Evolutionary conservation across 805 yeast species (phyloP).

Genomic region (Candida glaebosa): DNA sequence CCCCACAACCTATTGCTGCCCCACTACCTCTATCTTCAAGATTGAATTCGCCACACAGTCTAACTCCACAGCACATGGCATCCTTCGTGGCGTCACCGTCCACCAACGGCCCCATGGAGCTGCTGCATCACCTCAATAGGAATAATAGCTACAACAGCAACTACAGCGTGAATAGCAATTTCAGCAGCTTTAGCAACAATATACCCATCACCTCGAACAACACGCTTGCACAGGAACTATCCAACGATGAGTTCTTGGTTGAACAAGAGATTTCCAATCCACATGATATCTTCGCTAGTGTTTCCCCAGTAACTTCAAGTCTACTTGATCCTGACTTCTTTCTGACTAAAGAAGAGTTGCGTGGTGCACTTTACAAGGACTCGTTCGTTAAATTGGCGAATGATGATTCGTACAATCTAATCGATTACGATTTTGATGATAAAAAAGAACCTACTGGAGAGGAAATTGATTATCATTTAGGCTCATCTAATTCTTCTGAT

Average conservation of each 20-base stretch:
- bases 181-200: too few species aligned
- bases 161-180: too few species aligned
- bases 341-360: constrained; percentile 8
- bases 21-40: background rate
- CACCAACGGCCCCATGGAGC: too few species aligned
- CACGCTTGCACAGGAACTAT: too few species aligned
- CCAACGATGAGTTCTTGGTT: background rate
- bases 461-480: background rate
- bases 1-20: background rate
- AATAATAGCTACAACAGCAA: background rate
- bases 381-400: constrained; percentile 4
- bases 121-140: background rate
- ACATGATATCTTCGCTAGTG: background rate
- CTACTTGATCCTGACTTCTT: background rate
- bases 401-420: background rate
- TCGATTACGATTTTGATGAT: constrained; percentile 4
- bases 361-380: constrained; percentile 10
- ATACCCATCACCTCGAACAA: too few species aligned
- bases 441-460: background rate
- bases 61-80: constrained; percentile 1
- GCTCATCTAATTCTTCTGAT: constrained; percentile 2
- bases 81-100: background rate
- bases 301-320: constrained; percentile 1
- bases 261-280: background rate
- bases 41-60: background rate